A percentile compares a stretch with the other conserved stretches of the same genome.
These are phyloP conservation scores for Orbilia brochopaga DNA, from an alignment of 2,329 filamentous ascomycete genomes.

Conservation along the genomic window DNA sequence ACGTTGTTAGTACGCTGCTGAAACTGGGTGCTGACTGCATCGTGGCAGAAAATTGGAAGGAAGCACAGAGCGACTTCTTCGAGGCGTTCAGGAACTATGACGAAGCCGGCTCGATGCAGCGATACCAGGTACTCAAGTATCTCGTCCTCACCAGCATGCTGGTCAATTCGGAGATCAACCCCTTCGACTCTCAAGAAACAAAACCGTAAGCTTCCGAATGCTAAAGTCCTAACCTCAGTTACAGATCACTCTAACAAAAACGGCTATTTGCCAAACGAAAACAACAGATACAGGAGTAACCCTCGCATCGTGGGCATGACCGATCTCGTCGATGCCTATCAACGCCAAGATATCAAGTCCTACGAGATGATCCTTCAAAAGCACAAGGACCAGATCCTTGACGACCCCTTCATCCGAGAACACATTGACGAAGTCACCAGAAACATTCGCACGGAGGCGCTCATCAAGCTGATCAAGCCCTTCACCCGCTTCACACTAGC, in stretches of 20 bases:
- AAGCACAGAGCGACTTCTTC: slow-evolving; percentile 96
- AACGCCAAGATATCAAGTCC: slow-evolving; percentile 87
- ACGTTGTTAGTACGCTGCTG: slow-evolving; percentile 38
- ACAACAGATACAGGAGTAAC: slow-evolving; percentile 77
- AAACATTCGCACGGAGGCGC: slow-evolving; percentile 95
- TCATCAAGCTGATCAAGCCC: slow-evolving; percentile 89
- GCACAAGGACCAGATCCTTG: slow-evolving; percentile 80
- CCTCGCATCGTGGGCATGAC: slow-evolving; percentile 96
- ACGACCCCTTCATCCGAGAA: slow-evolving; percentile 94
- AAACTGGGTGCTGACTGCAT: not conserved
- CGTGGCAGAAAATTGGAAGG: slow-evolving; percentile 85
- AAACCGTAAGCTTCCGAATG: slow-evolving; percentile 66
- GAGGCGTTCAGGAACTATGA: slow-evolving; percentile 99
- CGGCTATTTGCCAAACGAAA: no score
- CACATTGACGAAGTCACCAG: slow-evolving; percentile 99
- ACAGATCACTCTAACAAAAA: slow-evolving; percentile 1
- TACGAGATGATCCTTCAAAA: slow-evolving; percentile 87
- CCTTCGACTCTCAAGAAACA: slow-evolving; percentile 97
- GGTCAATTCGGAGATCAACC: slow-evolving; percentile 98
- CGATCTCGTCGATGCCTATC: slow-evolving; percentile 93
- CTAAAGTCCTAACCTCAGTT: not conserved
- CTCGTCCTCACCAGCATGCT: slow-evolving; percentile 96
- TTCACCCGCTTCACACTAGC: slow-evolving; percentile 89
- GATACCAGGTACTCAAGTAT: slow-evolving; percentile 97
- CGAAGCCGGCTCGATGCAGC: slow-evolving; percentile 92